A percentile compares a stretch with the other conserved stretches of the same genome.
These are phyloP conservation scores for Eucalyptus sp. DNA, from an alignment of 345 rosid genomes.

Conservation along the genomic window DNA sequence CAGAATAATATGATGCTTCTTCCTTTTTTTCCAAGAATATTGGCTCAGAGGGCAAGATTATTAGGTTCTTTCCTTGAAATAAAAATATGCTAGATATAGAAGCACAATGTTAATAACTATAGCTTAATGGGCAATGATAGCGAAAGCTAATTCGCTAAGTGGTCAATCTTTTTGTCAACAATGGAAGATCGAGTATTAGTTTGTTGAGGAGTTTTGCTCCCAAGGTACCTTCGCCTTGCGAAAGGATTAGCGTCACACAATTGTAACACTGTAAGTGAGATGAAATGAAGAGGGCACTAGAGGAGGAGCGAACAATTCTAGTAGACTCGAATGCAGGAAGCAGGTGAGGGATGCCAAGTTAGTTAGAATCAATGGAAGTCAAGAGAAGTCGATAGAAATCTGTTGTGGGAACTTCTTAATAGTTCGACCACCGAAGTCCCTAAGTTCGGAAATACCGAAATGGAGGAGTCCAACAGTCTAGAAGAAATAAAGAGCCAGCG, in stretches of 20 bases:
- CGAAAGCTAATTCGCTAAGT: neutral
- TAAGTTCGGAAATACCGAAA: neutral
- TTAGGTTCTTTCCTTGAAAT: neutral
- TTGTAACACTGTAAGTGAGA: neutral
- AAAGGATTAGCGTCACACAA: neutral
- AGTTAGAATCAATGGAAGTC: neutral
- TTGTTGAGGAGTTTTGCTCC: neutral
- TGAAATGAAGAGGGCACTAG: neutral
- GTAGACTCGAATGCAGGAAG: neutral
- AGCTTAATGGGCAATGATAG: neutral
- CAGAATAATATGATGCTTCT: neutral
- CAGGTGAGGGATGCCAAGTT: neutral
- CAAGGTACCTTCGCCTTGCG: neutral
- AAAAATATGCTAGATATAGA: neutral
- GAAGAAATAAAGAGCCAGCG: neutral
- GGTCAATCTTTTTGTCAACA: neutral
- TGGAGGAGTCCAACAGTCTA: neutral
- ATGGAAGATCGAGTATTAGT: neutral
- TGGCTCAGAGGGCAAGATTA: neutral
- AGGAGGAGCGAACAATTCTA: neutral
- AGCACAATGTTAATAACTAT: neutral
- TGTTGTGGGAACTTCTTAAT: neutral
- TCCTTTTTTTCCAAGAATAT: neutral
- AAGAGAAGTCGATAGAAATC: neutral
- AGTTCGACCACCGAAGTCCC: neutral